These are phyloP conservation scores for Entrophospora sp. DNA, from an alignment of 192 early-diverging fungal species.

Conservation along the genomic window DNA sequence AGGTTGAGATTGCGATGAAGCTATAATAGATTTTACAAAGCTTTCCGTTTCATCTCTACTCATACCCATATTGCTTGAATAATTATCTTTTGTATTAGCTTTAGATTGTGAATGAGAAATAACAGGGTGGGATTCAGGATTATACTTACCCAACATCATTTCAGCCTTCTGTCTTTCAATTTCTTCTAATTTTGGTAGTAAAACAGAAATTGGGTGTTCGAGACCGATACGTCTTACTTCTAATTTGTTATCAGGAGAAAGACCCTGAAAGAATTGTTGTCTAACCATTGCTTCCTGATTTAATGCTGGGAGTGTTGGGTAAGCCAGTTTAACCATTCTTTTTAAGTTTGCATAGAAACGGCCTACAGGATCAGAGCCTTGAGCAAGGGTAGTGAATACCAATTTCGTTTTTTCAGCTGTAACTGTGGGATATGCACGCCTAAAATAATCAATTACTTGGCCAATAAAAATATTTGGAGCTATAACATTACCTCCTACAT, in stretches of 20 bases:
- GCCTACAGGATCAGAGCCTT: not conserved
- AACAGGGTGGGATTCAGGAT: too few species aligned
- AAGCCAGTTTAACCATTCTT: not conserved
- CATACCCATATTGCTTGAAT: not conserved
- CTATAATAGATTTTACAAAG: not conserved
- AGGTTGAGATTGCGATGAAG: not conserved
- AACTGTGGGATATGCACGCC: not conserved
- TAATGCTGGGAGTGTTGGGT: too few species aligned
- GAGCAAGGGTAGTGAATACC: not conserved
- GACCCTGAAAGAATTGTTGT: not conserved
- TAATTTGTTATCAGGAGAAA: conserved; percentile 5
- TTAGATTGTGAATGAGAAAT: not conserved
- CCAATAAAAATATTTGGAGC: too few species aligned
- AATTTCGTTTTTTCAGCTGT: not conserved
- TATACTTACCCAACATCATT: not conserved
- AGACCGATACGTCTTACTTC: not conserved
- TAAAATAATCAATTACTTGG: too few species aligned
- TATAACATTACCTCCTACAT: too few species aligned
- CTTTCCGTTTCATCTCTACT: not conserved
- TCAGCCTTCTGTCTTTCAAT: conserved; percentile 12
- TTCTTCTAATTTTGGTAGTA: conserved; percentile 6
- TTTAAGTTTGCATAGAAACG: conserved; percentile 8
- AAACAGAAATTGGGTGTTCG: not conserved
- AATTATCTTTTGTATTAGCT: conserved; percentile 1
- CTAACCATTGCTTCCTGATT: not conserved